phyloP scores from a whole-genome alignment of 148 eudicot genomes.

The Chenopodium quinoa region DNA sequence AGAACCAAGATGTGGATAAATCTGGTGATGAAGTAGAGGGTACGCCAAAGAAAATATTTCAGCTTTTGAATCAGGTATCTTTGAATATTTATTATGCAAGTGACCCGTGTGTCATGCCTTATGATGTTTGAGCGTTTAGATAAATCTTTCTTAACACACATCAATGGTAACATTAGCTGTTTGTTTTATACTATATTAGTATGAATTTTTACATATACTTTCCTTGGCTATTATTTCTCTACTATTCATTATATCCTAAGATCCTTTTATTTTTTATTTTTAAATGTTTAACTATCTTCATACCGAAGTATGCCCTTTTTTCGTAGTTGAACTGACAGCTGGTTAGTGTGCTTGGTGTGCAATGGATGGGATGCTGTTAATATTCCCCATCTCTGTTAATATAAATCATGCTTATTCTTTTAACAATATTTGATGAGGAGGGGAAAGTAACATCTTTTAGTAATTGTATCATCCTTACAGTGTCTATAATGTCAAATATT shows the following conservation, averaged over 20 bases:
- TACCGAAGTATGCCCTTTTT: too few relatives aligned
- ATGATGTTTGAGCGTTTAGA: background rate
- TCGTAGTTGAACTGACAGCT: background rate
- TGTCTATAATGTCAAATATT: background rate
- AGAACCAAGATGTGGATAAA: conserved; percentile 50
- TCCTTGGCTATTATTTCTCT: background rate
- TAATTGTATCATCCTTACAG: background rate
- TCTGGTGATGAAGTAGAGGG: conserved; percentile 57
- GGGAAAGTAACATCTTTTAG: background rate
- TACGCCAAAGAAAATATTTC: conserved; percentile 75
- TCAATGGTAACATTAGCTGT: background rate
- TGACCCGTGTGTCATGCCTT: background rate
- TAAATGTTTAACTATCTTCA: background rate
- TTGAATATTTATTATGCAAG: background rate
- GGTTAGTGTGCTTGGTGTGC: background rate
- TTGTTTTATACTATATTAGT: background rate
- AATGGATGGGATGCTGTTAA: background rate
- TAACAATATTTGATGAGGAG: background rate
- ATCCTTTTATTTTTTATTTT: too few relatives aligned
- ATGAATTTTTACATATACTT: background rate
- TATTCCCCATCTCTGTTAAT: background rate
- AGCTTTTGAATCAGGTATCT: conserved; percentile 78
- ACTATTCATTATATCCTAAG: background rate
- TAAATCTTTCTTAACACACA: background rate
- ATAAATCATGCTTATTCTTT: background rate